Evolutionary conservation across 176 grass and related monocot genomes (phyloP).

Genomic region (Leersia perrieri): DNA sequence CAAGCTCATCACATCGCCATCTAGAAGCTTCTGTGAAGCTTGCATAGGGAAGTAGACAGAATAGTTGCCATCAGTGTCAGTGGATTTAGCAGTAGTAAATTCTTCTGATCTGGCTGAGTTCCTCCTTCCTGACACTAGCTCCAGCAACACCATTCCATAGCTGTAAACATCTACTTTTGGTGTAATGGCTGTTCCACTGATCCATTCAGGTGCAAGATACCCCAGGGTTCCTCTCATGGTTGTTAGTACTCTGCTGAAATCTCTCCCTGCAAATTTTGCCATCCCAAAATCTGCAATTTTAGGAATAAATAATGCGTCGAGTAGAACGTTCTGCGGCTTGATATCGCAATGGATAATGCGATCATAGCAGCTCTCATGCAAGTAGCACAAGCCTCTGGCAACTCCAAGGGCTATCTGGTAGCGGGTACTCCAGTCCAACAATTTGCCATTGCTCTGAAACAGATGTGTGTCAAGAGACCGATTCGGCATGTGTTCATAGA

Average conservation of each 20-base stretch:
- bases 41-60: constrained; percentile 3
- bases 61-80: background rate
- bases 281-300: constrained; percentile 55
- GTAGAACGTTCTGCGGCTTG: constrained; percentile 58
- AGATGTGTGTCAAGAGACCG: constrained; percentile 46
- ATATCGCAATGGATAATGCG: constrained; percentile 57
- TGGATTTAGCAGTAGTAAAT: background rate
- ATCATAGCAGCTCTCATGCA: constrained; percentile 49
- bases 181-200: constrained; percentile 20
- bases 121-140: constrained; percentile 35
- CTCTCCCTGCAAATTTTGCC: constrained; percentile 40
- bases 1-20: constrained; percentile 31
- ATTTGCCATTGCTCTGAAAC: background rate
- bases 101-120: constrained; percentile 1
- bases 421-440: constrained; percentile 35
- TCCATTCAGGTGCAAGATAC: constrained; percentile 58
- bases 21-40: constrained; percentile 21
- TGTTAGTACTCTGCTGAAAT: constrained; percentile 44
- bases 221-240: constrained; percentile 51
- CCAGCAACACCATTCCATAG: constrained; percentile 56
- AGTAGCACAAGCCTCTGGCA: constrained; percentile 38
- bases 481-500: constrained; percentile 49
- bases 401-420: constrained; percentile 32
- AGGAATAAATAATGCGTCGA: constrained; percentile 22
- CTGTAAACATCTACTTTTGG: constrained; percentile 52